Percentiles rank a stretch among this genome's conserved stretches.
Evolutionary conservation across 2,329 filamentous ascomycete species (phyloP).

Genomic region (Phialophora chinensis): DNA sequence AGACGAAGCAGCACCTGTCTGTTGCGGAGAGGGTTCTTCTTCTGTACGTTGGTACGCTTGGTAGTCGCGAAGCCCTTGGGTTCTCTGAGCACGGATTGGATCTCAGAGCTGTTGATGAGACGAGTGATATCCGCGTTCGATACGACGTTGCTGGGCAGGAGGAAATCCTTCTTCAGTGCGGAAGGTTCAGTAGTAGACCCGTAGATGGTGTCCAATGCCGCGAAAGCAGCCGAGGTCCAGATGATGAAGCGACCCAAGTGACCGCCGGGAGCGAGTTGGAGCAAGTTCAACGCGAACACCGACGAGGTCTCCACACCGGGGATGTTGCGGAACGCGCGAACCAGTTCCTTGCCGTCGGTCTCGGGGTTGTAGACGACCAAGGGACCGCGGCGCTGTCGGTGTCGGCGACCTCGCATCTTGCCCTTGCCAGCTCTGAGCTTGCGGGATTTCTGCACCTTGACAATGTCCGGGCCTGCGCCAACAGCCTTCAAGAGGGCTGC

Average conservation of each 20-base stretch:
- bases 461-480: constrained; percentile 86
- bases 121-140: constrained; percentile 93
- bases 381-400: constrained; percentile 96
- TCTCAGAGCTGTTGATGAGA: constrained; percentile 98
- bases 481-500: constrained; percentile 86
- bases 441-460: constrained; percentile 95
- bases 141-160: constrained; percentile 90
- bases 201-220: constrained; percentile 96
- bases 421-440: constrained; percentile 99
- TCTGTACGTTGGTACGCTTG: constrained; percentile 91
- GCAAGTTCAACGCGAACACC: constrained; percentile 94
- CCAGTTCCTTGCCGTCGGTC: constrained; percentile 91
- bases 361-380: constrained; percentile 97
- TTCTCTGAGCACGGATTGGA: constrained; percentile 92
- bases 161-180: constrained; percentile 98
- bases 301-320: constrained; percentile 96
- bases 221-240: constrained; percentile 97
- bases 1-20: constrained; percentile 98
- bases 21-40: constrained; percentile 99
- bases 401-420: constrained; percentile 94
- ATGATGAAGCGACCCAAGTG: constrained; percentile 99
- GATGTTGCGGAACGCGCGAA: constrained; percentile 97
- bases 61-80: constrained; percentile 88
- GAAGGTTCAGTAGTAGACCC: constrained; percentile 88
- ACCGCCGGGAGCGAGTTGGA: constrained; percentile 98